Evolutionary conservation across 2,329 filamentous ascomycete species (phyloP), one percentile per base, ranked within the genome.

Genomic region (Cercospora zeina): DNA sequence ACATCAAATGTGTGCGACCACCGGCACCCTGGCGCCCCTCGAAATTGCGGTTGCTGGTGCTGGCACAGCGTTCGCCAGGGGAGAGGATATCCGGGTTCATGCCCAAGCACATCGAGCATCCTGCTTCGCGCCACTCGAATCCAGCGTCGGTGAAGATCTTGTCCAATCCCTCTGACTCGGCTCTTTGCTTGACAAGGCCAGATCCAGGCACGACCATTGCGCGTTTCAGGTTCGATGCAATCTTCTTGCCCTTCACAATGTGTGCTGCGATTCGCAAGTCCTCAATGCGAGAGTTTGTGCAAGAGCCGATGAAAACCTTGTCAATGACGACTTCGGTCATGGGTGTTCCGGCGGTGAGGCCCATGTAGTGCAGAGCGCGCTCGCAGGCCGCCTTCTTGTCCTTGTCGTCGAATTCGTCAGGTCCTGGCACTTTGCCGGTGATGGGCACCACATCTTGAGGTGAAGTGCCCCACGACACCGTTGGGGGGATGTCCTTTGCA

Each of bases 31-130:
- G 95, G 67, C 95, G 89, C 65, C 95, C 95, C 77, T 97, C 95
- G 70, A 97, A 97, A 79, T 97, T 97, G 71, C 95, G 90, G 81
- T 97, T 97, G 66, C 91, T 96, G 54, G 95, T 97, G 74, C 89
- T 93, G 45, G 95, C 95, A 75, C 95, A 97, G 72, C 95, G 88
- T 80, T 99, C 95, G 76, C 89, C 85, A 58, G 95, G 93, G 1
- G 92, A 87, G 51, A 97, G 85, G 67, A 99, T 97, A 76, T 99
- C 95, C 0, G 95, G 93, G 82, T 99, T 99, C 93, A 99, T 99
- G 75, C 95, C 95, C 59, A 99, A 84, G 76, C 95, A 97, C 95
- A 99, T 99, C 66, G 91, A 96, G 85, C 95, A 99, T 54, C 95
- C 95, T 68, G 95, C 95, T 80, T 99, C 95, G 75, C 95, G 87